phyloP scores from a whole-genome alignment of 345 rosid genomes.

The Mangifera indica region DNA sequence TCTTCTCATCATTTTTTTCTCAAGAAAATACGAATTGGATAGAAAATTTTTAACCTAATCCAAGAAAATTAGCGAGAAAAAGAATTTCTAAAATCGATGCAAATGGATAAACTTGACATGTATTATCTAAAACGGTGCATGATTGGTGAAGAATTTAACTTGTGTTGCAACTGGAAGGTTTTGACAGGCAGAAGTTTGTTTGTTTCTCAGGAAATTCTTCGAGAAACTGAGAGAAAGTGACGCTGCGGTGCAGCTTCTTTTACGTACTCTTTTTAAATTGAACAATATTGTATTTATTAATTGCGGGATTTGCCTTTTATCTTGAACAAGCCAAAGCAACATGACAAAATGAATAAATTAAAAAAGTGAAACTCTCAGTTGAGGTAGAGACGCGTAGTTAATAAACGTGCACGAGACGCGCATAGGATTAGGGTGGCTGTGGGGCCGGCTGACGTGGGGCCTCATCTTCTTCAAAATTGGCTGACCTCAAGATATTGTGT shows the following conservation, averaged over 20 bases:
- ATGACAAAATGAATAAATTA: constrained; percentile 7
- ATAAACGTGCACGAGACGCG: constrained; percentile 15
- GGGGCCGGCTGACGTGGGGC: constrained; percentile 29
- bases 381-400: neutral
- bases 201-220: constrained; percentile 33
- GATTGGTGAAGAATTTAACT: constrained; percentile 23
- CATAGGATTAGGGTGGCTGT: constrained; percentile 13
- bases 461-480: constrained; percentile 19
- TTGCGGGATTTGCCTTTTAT: no score
- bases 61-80: neutral
- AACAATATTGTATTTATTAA: no score
- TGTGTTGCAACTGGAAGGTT: constrained; percentile 10
- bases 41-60: neutral
- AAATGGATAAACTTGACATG: constrained; percentile 32
- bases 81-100: constrained; percentile 31
- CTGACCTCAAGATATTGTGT: neutral
- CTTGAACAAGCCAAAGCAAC: no score
- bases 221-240: constrained; percentile 19
- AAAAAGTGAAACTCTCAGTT: neutral
- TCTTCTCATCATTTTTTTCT: constrained; percentile 40
- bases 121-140: constrained; percentile 27
- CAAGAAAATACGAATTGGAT: neutral
- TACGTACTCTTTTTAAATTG: no score
- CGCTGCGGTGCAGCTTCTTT: constrained; percentile 10
- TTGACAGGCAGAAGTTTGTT: constrained; percentile 27